Percentiles rank a stretch among this genome's conserved stretches.
phyloP scores from a whole-genome alignment of 2,329 filamentous ascomycete genomes.

The Ceratocystis huliohia region DNA sequence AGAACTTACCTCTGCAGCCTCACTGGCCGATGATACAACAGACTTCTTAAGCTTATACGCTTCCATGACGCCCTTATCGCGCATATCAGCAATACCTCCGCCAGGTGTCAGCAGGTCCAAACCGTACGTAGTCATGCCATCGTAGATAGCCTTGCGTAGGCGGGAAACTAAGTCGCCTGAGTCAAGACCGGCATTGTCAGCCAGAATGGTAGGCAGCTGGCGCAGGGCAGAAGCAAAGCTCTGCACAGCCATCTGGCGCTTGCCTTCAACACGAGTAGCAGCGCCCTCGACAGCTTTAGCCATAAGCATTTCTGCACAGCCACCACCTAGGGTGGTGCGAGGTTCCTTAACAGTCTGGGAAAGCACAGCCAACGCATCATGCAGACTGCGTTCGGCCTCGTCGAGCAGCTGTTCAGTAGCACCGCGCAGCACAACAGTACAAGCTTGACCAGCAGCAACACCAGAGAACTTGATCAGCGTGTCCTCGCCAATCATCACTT shows the following conservation, averaged over 20 bases:
- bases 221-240: slow-evolving; percentile 79
- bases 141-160: slow-evolving; percentile 86
- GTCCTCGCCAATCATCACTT: slow-evolving; percentile 96
- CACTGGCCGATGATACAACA: slow-evolving; percentile 91
- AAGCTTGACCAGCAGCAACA: slow-evolving; percentile 83
- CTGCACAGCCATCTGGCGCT: slow-evolving; percentile 88
- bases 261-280: slow-evolving; percentile 86
- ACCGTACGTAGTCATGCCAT: slow-evolving; percentile 83
- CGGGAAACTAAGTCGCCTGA: slow-evolving; percentile 87
- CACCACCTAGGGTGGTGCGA: slow-evolving; percentile 83
- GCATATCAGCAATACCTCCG: slow-evolving; percentile 89
- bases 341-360: slow-evolving; percentile 95
- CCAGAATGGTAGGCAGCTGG: slow-evolving; percentile 90
- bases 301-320: slow-evolving; percentile 98
- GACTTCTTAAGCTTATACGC: slow-evolving; percentile 98
- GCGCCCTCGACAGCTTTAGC: slow-evolving; percentile 92
- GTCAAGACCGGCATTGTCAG: slow-evolving; percentile 93
- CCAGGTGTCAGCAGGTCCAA: slow-evolving; percentile 80
- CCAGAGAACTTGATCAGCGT: slow-evolving; percentile 96
- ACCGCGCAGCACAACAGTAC: slow-evolving; percentile 90
- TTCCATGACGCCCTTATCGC: slow-evolving; percentile 87
- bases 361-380: slow-evolving; percentile 89
- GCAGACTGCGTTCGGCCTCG: slow-evolving; percentile 88
- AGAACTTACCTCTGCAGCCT: slow-evolving; percentile 76
- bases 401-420: slow-evolving; percentile 95